These are phyloP conservation scores for Cryptosporidium andersoni DNA, from an alignment of 169 alveolate genomes.

Conservation along the genomic window DNA sequence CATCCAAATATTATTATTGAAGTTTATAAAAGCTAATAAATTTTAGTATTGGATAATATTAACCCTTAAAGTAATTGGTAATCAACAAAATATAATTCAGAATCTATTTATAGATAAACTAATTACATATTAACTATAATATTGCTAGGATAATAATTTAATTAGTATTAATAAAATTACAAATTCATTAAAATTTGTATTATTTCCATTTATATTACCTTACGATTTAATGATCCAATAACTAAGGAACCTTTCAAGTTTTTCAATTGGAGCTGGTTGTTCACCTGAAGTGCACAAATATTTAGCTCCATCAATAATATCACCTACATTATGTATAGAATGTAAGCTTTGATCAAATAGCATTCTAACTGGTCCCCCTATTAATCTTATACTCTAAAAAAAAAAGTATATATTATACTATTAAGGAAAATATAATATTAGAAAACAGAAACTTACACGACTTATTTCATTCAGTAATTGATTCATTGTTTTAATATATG, in stretches of 20 bases:
- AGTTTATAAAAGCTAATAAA: too few species aligned
- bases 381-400: conserved; percentile 72
- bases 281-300: conserved; percentile 78
- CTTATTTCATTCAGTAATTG: conserved; percentile 81
- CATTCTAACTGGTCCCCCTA: conserved; percentile 88
- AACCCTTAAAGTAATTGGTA: too few species aligned
- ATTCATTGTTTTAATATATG: conserved; percentile 80
- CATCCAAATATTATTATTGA: too few species aligned
- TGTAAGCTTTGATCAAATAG: conserved; percentile 85
- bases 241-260: conserved; percentile 82
- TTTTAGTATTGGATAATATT: too few species aligned
- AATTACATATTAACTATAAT: too few species aligned
- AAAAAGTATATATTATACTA: neutral
- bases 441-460: conserved; percentile 70
- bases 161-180: too few species aligned
- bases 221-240: conserved; percentile 78
- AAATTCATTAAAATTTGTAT: too few species aligned
- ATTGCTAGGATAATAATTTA: too few species aligned
- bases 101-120: too few species aligned
- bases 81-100: too few species aligned
- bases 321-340: conserved; percentile 77
- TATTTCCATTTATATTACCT: neutral
- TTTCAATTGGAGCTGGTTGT: conserved; percentile 85
- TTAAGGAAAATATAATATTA: conserved; percentile 5
- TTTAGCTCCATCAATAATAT: conserved; percentile 88